phyloP scores from a whole-genome alignment of 495 filamentous ascomycete species.

The Niebla homalea region DNA sequence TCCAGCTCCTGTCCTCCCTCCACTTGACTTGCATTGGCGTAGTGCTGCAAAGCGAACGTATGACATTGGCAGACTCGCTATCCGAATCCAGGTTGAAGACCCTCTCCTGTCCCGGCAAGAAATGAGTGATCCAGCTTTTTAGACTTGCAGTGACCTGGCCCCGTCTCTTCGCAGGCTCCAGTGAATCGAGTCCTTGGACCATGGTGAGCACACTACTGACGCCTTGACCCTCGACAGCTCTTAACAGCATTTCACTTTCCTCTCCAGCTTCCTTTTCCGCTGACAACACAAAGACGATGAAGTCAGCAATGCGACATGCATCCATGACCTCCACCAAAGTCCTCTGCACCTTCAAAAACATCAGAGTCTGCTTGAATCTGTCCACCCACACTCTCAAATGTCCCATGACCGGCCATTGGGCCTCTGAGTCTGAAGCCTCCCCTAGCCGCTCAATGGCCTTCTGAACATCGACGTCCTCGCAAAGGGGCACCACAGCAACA shows the following conservation, averaged over 20 bases:
- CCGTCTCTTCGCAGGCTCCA: slow-evolving; percentile 66
- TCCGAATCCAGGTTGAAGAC: slow-evolving; percentile 70
- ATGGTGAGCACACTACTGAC: slow-evolving; percentile 72
- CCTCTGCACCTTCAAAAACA: slow-evolving; percentile 61
- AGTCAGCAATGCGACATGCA: slow-evolving; percentile 80
- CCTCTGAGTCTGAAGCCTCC: slow-evolving; percentile 61
- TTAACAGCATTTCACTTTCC: slow-evolving; percentile 65
- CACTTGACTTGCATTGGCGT: slow-evolving; percentile 85
- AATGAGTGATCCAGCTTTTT: slow-evolving; percentile 82
- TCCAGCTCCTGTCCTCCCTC: slow-evolving; percentile 90
- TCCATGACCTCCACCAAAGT: slow-evolving; percentile 67
- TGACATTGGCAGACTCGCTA: slow-evolving; percentile 79
- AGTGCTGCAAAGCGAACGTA: slow-evolving; percentile 77
- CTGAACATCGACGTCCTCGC: slow-evolving; percentile 50
- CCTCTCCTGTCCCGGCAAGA: slow-evolving; percentile 80
- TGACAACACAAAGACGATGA: slow-evolving; percentile 71
- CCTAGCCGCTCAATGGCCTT: slow-evolving; percentile 59
- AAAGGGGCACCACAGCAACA: slow-evolving; percentile 81
- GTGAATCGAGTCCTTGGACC: slow-evolving; percentile 62
- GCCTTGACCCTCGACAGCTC: slow-evolving; percentile 83
- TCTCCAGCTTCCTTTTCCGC: slow-evolving; percentile 70
- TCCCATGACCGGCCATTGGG: slow-evolving; percentile 47
- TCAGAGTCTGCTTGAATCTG: slow-evolving; percentile 81
- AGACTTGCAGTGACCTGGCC: slow-evolving; percentile 64
- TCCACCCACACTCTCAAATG: slow-evolving; percentile 57